These are phyloP conservation scores for Fomitopsis palustris DNA, from an alignment of 1,284 basidiomycete species.

Conservation along the genomic window DNA sequence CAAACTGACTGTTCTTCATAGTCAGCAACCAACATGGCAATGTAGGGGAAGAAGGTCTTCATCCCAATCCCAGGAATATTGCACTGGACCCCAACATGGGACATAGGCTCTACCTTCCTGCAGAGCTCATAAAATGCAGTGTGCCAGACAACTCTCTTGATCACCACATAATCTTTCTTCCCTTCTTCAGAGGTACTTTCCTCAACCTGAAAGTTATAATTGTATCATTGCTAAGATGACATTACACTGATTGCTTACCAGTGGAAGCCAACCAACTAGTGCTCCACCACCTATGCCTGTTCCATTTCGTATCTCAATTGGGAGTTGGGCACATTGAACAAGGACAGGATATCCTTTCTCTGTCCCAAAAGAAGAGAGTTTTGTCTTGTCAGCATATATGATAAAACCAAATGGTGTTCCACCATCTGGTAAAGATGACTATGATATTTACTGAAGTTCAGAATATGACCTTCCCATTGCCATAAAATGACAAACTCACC, in stretches of 20 bases:
- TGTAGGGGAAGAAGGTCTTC: constrained; percentile 7
- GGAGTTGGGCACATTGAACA: constrained; percentile 36
- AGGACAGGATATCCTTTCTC: no score
- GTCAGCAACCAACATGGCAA: constrained; percentile 17
- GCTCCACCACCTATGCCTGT: constrained; percentile 32
- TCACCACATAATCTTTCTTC: constrained; percentile 12
- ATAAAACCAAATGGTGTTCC: constrained; percentile 23
- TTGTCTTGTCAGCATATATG: constrained; percentile 44
- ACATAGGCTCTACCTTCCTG: neutral
- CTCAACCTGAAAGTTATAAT: constrained; percentile 17
- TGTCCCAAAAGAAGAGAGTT: constrained; percentile 40
- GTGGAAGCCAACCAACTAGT: constrained; percentile 26
- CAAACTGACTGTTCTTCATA: constrained; percentile 20
- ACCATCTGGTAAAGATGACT: constrained; percentile 16
- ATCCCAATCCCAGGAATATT: neutral
- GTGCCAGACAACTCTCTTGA: constrained; percentile 29
- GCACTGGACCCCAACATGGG: neutral
- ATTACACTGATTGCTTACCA: constrained; percentile 25
- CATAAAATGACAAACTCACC: constrained; percentile 14
- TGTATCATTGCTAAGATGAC: constrained; percentile 1
- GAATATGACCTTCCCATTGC: neutral
- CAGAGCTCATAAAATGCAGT: constrained; percentile 11
- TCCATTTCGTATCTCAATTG: constrained; percentile 34
- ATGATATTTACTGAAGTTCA: neutral
- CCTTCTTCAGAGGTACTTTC: constrained; percentile 12